Evolutionary conservation across 805 yeast species (phyloP).

Genomic region (Millerozyma miso): DNA sequence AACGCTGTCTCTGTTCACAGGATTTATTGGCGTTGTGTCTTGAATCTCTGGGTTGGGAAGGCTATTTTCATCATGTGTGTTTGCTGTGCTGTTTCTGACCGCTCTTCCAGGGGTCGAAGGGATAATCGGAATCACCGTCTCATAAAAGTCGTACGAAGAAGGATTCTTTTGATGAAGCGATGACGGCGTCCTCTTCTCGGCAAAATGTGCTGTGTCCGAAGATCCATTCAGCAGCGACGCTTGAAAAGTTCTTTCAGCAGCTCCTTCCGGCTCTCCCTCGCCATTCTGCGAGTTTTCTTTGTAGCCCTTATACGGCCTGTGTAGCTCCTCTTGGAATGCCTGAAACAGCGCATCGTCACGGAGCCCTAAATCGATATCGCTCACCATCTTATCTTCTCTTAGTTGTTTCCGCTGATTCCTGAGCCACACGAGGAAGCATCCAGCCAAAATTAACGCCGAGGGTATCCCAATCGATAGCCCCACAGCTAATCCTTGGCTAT

Average conservation of each 20-base stretch:
- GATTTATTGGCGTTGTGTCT: conserved; percentile 1
- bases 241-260: conserved; percentile 9
- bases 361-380: conserved; percentile 31
- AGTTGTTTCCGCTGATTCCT: conserved; percentile 28
- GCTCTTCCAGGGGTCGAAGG: conserved; percentile 10
- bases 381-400: conserved; percentile 26
- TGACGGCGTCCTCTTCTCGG: conserved; percentile 1
- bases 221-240: conserved; percentile 8
- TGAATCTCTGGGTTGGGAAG: conserved; percentile 3
- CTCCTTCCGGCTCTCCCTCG: conserved; percentile 2
- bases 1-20: conserved; percentile 3
- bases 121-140: conserved; percentile 37
- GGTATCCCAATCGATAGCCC: conserved; percentile 43
- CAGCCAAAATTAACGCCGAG: conserved; percentile 23
- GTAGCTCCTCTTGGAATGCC: conserved; percentile 35
- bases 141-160: conserved; percentile 40
- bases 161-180: conserved; percentile 13
- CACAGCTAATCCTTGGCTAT: conserved; percentile 27
- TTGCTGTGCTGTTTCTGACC: conserved; percentile 5
- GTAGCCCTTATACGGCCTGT: conserved; percentile 17
- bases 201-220: conserved; percentile 5
- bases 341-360: conserved; percentile 32
- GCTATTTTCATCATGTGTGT: conserved; percentile 5
- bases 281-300: conserved; percentile 7
- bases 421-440: conserved; percentile 21